Conservation (phyloP, 106 monocot species). For the Dendrobium chrysotoxum region DNA sequence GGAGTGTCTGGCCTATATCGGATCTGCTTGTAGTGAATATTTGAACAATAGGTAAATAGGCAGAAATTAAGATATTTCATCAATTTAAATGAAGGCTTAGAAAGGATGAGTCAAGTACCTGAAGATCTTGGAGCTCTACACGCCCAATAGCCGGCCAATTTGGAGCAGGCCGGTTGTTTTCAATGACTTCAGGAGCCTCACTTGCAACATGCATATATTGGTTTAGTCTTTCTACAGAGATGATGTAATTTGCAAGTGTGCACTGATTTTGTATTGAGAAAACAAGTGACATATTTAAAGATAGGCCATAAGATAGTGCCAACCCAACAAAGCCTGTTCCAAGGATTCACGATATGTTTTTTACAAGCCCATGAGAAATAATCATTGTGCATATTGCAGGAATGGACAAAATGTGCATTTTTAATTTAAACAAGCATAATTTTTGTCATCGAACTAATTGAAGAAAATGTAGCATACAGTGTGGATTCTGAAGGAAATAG, state of each 20-base stretch:
- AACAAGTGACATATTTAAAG: slow-evolving; percentile 74
- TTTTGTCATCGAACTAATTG: not conserved
- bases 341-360: not conserved
- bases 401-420: not conserved
- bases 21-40: slow-evolving; percentile 36
- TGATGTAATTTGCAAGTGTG: slow-evolving; percentile 69
- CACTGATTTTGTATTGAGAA: slow-evolving; percentile 87
- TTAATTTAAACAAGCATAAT: not conserved
- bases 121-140: slow-evolving; percentile 68
- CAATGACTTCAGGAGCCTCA: slow-evolving; percentile 73
- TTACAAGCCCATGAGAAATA: not conserved
- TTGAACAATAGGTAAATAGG: not conserved
- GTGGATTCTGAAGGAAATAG: no score
- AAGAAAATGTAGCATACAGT: no score
- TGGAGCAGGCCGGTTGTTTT: slow-evolving; percentile 40
- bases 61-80: not conserved
- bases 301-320: slow-evolving; percentile 94
- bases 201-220: slow-evolving; percentile 80
- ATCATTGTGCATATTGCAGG: not conserved
- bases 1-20: slow-evolving; percentile 67
- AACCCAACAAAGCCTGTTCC: slow-evolving; percentile 78
- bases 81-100: not conserved
- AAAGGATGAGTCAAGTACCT: slow-evolving; percentile 28
- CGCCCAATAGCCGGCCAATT: slow-evolving; percentile 75
- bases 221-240: slow-evolving; percentile 88